Conservation (phyloP, 2,329 filamentous ascomycete genomes). For the Aureobasidium sp. region DNA sequence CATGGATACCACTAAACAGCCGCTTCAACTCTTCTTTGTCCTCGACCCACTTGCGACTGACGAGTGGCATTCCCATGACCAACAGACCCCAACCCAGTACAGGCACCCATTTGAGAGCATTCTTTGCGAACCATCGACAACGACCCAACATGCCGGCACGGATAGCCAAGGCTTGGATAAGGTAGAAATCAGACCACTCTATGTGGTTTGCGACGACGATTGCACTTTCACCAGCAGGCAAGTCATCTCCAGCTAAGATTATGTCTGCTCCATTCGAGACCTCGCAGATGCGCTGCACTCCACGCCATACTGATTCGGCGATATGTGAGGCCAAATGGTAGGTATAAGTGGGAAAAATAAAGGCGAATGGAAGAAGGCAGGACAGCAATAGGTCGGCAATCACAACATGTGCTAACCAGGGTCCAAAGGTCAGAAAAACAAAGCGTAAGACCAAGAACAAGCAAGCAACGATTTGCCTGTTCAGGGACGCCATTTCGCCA, state of each 20-base stretch:
- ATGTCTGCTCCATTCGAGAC: constrained; percentile 48
- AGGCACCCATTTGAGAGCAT: constrained; percentile 52
- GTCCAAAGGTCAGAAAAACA: constrained; percentile 28
- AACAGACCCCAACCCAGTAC: constrained; percentile 59
- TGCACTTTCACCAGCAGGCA: constrained; percentile 51
- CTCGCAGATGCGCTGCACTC: constrained; percentile 53
- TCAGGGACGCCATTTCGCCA: constrained; percentile 3
- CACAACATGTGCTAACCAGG: constrained; percentile 48
- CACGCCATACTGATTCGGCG: constrained; percentile 50
- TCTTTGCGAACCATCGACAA: constrained; percentile 57
- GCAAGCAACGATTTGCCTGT: constrained; percentile 7
- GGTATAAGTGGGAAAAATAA: constrained; percentile 39
- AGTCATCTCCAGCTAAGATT: constrained; percentile 45
- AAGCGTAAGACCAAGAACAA: constrained; percentile 36
- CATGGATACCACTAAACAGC: constrained; percentile 50
- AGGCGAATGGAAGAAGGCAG: constrained; percentile 28
- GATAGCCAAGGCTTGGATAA: constrained; percentile 53
- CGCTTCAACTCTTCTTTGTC: constrained; percentile 51
- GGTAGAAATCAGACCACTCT: constrained; percentile 57
- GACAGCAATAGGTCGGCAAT: constrained; percentile 44
- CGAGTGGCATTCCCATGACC: constrained; percentile 59
- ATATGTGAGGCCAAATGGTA: constrained; percentile 51
- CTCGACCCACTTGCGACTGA: constrained; percentile 52
- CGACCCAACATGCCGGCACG: constrained; percentile 52
- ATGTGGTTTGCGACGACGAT: constrained; percentile 57